These are phyloP conservation scores for Cutaneotrichosporon spelunceum DNA, from an alignment of 1,284 basidiomycete genomes.

Conservation along the genomic window DNA sequence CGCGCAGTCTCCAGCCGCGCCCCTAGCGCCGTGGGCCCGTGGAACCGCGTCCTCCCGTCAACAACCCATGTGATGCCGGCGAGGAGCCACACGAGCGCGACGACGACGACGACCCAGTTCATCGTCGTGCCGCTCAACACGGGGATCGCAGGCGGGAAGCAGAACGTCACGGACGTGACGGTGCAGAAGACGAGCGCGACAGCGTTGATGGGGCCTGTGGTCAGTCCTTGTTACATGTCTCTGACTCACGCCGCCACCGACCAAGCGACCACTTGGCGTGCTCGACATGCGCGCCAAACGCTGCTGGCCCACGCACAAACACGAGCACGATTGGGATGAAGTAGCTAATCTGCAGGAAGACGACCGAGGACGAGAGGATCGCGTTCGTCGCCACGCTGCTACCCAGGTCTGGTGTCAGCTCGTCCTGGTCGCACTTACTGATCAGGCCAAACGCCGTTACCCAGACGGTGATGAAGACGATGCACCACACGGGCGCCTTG, in stretches of 20 bases:
- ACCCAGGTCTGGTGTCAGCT: slow-evolving; percentile 51
- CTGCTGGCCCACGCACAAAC: slow-evolving; percentile 49
- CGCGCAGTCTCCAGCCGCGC: slow-evolving; percentile 10
- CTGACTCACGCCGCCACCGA: slow-evolving; percentile 29
- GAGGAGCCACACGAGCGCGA: slow-evolving; percentile 42
- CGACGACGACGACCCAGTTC: slow-evolving; percentile 53
- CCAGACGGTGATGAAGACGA: slow-evolving; percentile 46
- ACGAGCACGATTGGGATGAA: slow-evolving; percentile 50
- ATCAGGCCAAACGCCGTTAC: slow-evolving; percentile 52
- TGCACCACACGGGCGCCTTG: slow-evolving; percentile 31
- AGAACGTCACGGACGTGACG: slow-evolving; percentile 54
- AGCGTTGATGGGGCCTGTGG: slow-evolving; percentile 34
- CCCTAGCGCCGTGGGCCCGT: slow-evolving; percentile 47
- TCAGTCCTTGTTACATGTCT: neutral
- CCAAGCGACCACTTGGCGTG: slow-evolving; percentile 37
- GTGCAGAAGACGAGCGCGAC: slow-evolving; percentile 49
- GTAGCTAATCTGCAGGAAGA: slow-evolving; percentile 33
- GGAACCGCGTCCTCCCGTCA: slow-evolving; percentile 46
- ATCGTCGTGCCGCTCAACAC: slow-evolving; percentile 47
- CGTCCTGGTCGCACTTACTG: slow-evolving; percentile 33
- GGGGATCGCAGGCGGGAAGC: slow-evolving; percentile 54
- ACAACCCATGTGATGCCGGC: slow-evolving; percentile 45
- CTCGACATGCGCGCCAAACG: slow-evolving; percentile 40
- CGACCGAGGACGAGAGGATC: slow-evolving; percentile 45
- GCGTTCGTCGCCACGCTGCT: slow-evolving; percentile 56